Base-by-base conservation (phyloP, 2,329 filamentous ascomycete species). In the Thermochaetoides dissita region DNA sequence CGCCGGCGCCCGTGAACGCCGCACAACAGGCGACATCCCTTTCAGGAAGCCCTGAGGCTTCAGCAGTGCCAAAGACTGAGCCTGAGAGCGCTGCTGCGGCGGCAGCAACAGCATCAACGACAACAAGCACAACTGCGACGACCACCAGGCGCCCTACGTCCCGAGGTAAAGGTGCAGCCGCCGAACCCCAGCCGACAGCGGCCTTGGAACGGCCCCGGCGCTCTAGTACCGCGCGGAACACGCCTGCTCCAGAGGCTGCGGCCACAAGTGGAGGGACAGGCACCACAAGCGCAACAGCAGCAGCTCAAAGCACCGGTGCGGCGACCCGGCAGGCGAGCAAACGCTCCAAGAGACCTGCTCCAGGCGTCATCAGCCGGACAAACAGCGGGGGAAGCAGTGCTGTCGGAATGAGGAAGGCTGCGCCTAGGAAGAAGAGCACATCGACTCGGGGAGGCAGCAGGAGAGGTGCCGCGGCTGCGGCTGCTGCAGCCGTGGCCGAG, bases 381-480 rank as follows among this genome's bases (percentile, higher is more conserved):
- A 74, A 68, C 58, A 71, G 70, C 51, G 73, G 73, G 54, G 71
- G 73, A 55, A 76, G 67, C 56, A 76, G 72, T 53, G 83, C 80
- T 46, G 77, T 85, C 44, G 81, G 81, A 45, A 81, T 76, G 62
- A 72, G 83, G 37, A 82, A 81, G 58, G 75, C 75, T 24, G 76
- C 79, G 42, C 79, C 79, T 3, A 72, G 68, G 52, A 84, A 78
- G 65, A 84, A 79, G 60, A 53, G 67, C 65, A 41, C 65, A 8
- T 31, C 40, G 24, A 33, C 28, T 7, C 30, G 68, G 36, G 59
- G 44, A 28, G 30, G 39, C 29, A 40, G n/a, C 30, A 38, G 30
- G 33, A 33, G 38, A 40, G 38, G 39, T 47, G 42, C 39, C 43
- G 28, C 63, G 64, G 34, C 38, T 10, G 35, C 29, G n/a, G 33